Evolutionary conservation across 208 protist species (phyloP), one percentile per base, ranked within the genome.

Genomic region (Trypanosoma caninum): DNA sequence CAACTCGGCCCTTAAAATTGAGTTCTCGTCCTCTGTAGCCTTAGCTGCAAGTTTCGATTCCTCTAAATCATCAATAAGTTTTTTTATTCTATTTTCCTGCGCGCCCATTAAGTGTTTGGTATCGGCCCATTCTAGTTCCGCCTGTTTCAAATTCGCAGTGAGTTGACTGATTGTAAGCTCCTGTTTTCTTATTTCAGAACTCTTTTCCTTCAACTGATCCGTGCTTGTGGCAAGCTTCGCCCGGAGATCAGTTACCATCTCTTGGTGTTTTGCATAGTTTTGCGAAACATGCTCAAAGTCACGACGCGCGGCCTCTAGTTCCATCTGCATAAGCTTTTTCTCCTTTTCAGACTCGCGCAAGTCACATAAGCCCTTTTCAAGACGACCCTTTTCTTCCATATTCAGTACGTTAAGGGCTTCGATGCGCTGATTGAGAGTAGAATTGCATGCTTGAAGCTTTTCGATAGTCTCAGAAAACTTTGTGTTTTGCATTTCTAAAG

Each of bases 391-490:
- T 9, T 70, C 80, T 46, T 80, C 74, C 9, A 92, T 52, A 37
- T 78, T 84, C n/a, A 80, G 33, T 76, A 87, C 76, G 54, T 87
- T 91, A 16, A 60, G 70, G 3, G 78, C 78, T 59, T 87, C 89
- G 33, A 90, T 62, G 9, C 76, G 74, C 45, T 94, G 81, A 51
- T 84, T 89, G 4, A 89, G 82, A 8, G 69, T 76, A n/a, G 37
- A 81, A 54, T 89, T 82, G 3, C 74, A 84, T 46, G 71, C 73
- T 55, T 89, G 75, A 47, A 94, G 55, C 37, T 78, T 69, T 59
- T 90, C 87, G 64, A 84, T 79, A 0, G 72, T 80, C 13, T 69
- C 52, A 2, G 50, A 33, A 31, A 82, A 70, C 34, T 81, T 75
- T 28, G 57, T 68, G 18, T 85, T 54, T 45, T 78, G 72, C 2